Percentiles rank a stretch among this genome's conserved stretches.
Conservation (phyloP, 2,329 filamentous ascomycete genomes). For the Claviceps paspali region DNA sequence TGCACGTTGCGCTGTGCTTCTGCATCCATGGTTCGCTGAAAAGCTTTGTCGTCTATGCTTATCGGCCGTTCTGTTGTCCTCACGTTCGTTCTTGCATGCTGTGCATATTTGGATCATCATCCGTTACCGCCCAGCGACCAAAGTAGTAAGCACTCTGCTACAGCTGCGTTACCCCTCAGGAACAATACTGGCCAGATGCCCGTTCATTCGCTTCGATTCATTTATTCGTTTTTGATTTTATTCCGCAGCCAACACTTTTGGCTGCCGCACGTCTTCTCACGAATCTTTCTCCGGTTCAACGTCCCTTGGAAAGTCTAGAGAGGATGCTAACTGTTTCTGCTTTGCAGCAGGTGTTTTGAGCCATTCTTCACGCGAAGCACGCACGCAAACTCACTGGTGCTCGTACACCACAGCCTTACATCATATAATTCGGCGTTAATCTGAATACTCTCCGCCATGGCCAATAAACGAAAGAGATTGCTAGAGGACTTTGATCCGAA, state of each 20-base stretch:
- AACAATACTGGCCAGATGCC: too few species aligned
- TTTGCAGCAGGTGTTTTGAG: background rate
- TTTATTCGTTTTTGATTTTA: too few species aligned
- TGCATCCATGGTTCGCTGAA: background rate
- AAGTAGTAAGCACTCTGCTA: background rate
- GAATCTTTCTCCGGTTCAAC: too few species aligned
- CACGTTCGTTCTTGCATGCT: conserved; percentile 2
- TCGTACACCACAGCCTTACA: too few species aligned
- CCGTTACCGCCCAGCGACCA: background rate
- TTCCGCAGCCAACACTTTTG: too few species aligned
- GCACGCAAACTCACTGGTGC: too few species aligned
- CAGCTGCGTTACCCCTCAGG: too few species aligned
- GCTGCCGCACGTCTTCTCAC: too few species aligned
- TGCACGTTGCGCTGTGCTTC: background rate
- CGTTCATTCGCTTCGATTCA: too few species aligned
- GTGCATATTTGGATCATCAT: background rate
- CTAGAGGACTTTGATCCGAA: conserved; percentile 49
- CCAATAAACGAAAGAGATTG: conserved; percentile 40
- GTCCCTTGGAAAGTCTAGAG: too few species aligned
- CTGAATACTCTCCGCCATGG: too few species aligned
- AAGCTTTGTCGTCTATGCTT: background rate
- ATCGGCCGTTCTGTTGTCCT: background rate
- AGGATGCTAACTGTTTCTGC: background rate
- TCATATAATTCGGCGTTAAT: too few species aligned
- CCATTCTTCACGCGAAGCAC: background rate